Evolutionary conservation across 2,329 filamentous ascomycete species (phyloP).

Genomic region (Lecanicillium sp.): DNA sequence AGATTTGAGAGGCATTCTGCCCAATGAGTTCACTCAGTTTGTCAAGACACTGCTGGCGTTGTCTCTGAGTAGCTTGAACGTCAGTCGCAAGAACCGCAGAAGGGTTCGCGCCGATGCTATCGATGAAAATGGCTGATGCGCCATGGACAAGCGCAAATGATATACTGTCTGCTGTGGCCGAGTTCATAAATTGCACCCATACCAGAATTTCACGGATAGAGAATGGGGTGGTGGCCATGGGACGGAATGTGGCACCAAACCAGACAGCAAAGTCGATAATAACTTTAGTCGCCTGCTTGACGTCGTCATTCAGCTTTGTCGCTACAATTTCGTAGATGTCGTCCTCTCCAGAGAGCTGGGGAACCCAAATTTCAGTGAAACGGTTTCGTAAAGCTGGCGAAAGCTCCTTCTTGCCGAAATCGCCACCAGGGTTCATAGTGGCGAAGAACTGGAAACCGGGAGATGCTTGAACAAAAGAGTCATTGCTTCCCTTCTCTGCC

Average conservation of each 20-base stretch:
- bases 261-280: conserved; percentile 88
- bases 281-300: conserved; percentile 52
- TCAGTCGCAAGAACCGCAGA: conserved; percentile 76
- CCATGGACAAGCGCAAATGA: conserved; percentile 63
- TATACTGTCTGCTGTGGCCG: conserved; percentile 42
- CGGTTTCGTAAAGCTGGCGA: conserved; percentile 92
- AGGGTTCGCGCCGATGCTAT: conserved; percentile 91
- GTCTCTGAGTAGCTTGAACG: conserved; percentile 60
- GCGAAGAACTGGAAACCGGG: conserved; percentile 92
- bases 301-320: conserved; percentile 59
- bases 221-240: conserved; percentile 67
- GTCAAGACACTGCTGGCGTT: conserved; percentile 66
- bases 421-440: conserved; percentile 98
- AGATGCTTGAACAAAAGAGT: conserved; percentile 70
- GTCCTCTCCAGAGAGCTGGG: conserved; percentile 73
- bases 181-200: conserved; percentile 91
- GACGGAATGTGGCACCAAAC: conserved; percentile 81
- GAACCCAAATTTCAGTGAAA: conserved; percentile 98
- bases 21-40: conserved; percentile 64
- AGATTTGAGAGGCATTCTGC: conserved; percentile 56
- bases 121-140: conserved; percentile 91
- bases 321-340: conserved; percentile 84
- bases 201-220: conserved; percentile 89
- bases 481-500: conserved; percentile 84
- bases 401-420: conserved; percentile 96